These are phyloP conservation scores for Scedosporium dehoogii DNA, from an alignment of 2,329 filamentous ascomycete genomes.

Conservation along the genomic window DNA sequence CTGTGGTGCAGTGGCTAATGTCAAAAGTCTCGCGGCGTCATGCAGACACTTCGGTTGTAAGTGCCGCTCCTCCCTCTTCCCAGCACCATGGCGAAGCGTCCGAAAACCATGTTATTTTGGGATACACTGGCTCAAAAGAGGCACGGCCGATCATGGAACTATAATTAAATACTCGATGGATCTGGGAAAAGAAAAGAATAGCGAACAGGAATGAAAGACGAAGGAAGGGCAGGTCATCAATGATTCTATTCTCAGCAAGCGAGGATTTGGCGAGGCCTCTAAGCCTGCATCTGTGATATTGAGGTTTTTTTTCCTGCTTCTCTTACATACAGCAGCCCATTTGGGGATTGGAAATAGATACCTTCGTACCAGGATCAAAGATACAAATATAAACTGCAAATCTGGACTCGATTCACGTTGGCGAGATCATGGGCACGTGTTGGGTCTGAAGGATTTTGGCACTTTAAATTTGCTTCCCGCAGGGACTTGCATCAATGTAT, in stretches of 20 bases:
- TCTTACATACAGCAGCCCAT: neutral
- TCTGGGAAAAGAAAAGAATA: neutral
- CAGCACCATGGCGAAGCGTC: neutral
- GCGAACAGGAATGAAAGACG: neutral
- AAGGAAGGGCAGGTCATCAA: neutral
- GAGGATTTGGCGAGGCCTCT: neutral
- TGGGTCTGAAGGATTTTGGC: too few relatives aligned
- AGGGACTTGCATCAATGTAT: too few relatives aligned
- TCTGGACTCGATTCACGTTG: too few relatives aligned
- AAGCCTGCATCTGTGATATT: neutral
- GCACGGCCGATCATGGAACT: neutral
- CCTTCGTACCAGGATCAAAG: too few relatives aligned
- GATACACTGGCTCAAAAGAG: neutral
- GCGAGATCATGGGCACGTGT: too few relatives aligned
- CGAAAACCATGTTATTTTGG: neutral
- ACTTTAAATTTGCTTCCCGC: too few relatives aligned
- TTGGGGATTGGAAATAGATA: neutral
- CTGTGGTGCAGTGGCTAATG: too few relatives aligned
- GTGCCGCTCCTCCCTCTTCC: neutral
- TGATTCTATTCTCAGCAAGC: constrained; percentile 1
- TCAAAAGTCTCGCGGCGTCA: too few relatives aligned
- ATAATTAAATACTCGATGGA: neutral
- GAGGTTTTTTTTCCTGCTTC: neutral
- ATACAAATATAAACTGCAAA: too few relatives aligned
- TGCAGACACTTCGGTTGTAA: neutral